Conservation (phyloP, 768 basidiomycete species). For the Neoboletus magnificus region DNA sequence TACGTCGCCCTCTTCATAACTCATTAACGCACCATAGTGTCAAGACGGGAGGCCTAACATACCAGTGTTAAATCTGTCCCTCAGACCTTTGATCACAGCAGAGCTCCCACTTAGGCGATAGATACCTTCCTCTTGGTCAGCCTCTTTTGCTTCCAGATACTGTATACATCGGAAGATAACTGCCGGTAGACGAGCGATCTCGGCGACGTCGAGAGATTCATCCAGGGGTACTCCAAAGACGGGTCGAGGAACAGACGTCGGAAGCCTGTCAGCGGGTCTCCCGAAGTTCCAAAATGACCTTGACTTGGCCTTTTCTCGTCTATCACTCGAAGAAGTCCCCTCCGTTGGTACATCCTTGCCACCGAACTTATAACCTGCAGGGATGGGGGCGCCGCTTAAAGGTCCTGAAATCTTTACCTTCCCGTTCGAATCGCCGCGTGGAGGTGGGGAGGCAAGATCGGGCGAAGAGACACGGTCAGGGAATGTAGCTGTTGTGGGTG, state of each 20-base stretch:
- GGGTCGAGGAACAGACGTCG: slow-evolving; percentile 52
- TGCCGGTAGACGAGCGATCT: slow-evolving; percentile 88
- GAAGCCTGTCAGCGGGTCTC: slow-evolving; percentile 47
- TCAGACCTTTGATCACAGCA: slow-evolving; percentile 89
- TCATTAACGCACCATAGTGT: slow-evolving; percentile 5
- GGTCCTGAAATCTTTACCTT: slow-evolving; percentile 90
- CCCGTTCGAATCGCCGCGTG: slow-evolving; percentile 49
- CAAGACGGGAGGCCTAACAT: slow-evolving; percentile 24
- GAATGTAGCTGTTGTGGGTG: slow-evolving; percentile 39
- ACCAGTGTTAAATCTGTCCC: slow-evolving; percentile 92
- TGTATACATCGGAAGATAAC: slow-evolving; percentile 95
- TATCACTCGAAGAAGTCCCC: slow-evolving; percentile 48
- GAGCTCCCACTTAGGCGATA: slow-evolving; percentile 94
- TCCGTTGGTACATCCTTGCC: slow-evolving; percentile 60
- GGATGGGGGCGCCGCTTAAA: slow-evolving; percentile 79
- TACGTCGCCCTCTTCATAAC: slow-evolving; percentile 83
- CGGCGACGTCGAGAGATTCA: slow-evolving; percentile 84
- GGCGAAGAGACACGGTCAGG: slow-evolving; percentile 39
- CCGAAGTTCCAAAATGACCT: slow-evolving; percentile 94
- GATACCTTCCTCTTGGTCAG: slow-evolving; percentile 96
- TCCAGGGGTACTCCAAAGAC: slow-evolving; percentile 89
- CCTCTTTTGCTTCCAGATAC: slow-evolving; percentile 90
- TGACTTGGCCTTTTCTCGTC: slow-evolving; percentile 90
- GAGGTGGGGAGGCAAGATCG: slow-evolving; percentile 50
- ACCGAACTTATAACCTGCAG: slow-evolving; percentile 88